Evolutionary conservation across 345 rosid species (phyloP).

Genomic region (Salix exigua): DNA sequence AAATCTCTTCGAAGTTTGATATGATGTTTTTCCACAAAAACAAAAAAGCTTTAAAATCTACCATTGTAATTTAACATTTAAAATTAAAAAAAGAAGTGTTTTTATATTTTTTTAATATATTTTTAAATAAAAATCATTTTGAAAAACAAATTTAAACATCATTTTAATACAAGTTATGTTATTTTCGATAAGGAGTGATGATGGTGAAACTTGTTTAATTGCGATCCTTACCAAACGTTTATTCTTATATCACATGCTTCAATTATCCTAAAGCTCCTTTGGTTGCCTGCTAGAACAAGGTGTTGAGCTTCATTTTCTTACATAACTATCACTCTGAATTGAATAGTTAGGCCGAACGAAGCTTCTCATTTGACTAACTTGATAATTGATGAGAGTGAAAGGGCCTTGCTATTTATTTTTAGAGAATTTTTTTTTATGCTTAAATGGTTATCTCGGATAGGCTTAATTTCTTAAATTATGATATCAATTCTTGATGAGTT

Average conservation of each 20-base stretch:
- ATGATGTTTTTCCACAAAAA: too few relatives aligned
- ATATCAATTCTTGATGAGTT: not conserved
- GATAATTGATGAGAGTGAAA: not conserved
- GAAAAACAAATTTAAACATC: too few relatives aligned
- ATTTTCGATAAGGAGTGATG: not conserved
- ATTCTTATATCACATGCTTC: not conserved
- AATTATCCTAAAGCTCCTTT: conserved; percentile 7
- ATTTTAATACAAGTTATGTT: not conserved
- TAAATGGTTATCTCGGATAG: too few relatives aligned
- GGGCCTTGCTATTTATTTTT: not conserved
- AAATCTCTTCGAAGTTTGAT: not conserved
- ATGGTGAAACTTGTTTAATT: not conserved
- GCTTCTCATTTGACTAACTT: not conserved
- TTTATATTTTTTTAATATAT: too few relatives aligned
- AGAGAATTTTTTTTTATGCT: too few relatives aligned
- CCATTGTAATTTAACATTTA: too few relatives aligned
- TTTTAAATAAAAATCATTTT: too few relatives aligned
- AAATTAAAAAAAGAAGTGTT: too few relatives aligned
- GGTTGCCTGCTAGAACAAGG: not conserved
- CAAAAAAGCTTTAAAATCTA: too few relatives aligned
- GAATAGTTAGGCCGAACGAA: not conserved
- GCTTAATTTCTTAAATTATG: too few relatives aligned
- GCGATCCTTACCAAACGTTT: not conserved
- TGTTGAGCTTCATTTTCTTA: too few relatives aligned
- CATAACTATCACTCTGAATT: too few relatives aligned